These are phyloP conservation scores for Breviolum minutum DNA, from an alignment of 73 alveolate genomes.

Conservation along the genomic window DNA sequence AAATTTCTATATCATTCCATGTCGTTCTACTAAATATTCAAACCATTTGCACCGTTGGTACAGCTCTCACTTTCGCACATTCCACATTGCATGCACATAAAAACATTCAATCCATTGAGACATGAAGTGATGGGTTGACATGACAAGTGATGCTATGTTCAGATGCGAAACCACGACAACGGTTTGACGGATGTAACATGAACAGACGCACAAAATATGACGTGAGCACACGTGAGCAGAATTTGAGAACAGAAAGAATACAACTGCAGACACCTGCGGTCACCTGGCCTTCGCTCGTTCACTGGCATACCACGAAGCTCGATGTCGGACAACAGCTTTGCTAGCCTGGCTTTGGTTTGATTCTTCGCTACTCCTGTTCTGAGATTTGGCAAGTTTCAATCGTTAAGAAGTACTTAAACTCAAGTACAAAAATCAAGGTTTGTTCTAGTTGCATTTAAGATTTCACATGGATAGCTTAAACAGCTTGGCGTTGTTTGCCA, in stretches of 20 bases:
- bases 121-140: too few relatives aligned
- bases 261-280: neutral
- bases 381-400: too few relatives aligned
- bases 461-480: too few relatives aligned
- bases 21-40: neutral
- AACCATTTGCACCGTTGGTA: neutral
- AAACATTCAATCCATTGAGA: too few relatives aligned
- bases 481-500: too few relatives aligned
- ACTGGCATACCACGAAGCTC: constrained; percentile 59
- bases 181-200: neutral
- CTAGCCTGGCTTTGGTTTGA: neutral
- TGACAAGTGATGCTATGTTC: too few relatives aligned
- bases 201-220: neutral
- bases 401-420: too few relatives aligned
- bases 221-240: too few relatives aligned
- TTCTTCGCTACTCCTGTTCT: neutral
- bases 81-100: neutral
- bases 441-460: neutral
- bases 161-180: too few relatives aligned
- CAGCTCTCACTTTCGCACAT: neutral
- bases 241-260: neutral
- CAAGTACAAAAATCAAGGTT: too few relatives aligned
- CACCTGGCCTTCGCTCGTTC: constrained; percentile 3
- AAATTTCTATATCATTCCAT: neutral
- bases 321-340: constrained; percentile 28